These are phyloP conservation scores for Aspergillus eucalypticola DNA, from an alignment of 2,329 filamentous ascomycete species.

Conservation along the genomic window DNA sequence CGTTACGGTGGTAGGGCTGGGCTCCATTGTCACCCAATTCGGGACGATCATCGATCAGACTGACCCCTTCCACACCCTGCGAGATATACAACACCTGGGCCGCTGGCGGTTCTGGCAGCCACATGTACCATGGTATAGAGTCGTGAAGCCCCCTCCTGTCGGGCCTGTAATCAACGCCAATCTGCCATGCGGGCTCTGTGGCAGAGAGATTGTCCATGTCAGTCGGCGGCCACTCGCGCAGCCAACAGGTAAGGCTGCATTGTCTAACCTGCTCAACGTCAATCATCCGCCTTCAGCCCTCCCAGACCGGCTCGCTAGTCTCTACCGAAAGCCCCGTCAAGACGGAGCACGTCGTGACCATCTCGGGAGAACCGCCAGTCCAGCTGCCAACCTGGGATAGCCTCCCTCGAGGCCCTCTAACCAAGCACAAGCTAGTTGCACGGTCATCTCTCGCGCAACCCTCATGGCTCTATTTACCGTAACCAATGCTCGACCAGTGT, in stretches of 20 bases:
- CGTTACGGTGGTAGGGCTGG: background rate
- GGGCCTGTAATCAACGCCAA: background rate
- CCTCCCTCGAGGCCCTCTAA: background rate
- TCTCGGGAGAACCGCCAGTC: background rate
- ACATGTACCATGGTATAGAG: background rate
- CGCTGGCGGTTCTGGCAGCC: background rate
- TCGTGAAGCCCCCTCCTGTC: background rate
- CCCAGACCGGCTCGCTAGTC: background rate
- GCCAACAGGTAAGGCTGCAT: background rate
- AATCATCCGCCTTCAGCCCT: background rate
- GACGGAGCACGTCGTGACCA: background rate
- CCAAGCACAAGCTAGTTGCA: conserved; percentile 9
- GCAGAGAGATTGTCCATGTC: background rate
- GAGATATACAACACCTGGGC: background rate
- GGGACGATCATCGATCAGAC: background rate
- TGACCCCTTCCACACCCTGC: background rate
- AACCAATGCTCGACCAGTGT: conserved; percentile 7
- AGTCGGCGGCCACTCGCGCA: background rate
- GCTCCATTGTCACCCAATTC: background rate
- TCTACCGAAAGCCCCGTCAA: background rate
- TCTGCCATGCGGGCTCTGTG: background rate
- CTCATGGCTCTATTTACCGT: conserved; percentile 9
- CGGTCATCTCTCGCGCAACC: conserved; percentile 9
- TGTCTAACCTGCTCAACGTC: background rate
- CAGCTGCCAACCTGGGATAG: background rate